Evolutionary conservation across 192 early-diverging fungal species (phyloP).

Genomic region (Podila clonocystis): DNA sequence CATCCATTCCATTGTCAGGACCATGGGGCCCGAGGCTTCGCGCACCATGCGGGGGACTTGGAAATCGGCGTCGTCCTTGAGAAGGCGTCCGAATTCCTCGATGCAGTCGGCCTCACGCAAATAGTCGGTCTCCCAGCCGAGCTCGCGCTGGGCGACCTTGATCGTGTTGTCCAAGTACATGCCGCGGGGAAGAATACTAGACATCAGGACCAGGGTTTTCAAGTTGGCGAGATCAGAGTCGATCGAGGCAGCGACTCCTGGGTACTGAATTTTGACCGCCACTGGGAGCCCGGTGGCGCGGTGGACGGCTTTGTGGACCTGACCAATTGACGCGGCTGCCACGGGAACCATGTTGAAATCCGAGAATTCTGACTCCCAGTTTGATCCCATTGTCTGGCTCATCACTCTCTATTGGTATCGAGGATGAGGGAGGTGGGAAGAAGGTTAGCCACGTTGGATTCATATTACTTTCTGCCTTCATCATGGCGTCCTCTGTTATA

Average conservation of each 20-base stretch:
- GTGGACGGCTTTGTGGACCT: slow-evolving; percentile 77
- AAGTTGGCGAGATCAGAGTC: slow-evolving; percentile 90
- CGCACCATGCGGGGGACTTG: slow-evolving; percentile 79
- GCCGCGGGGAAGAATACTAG: slow-evolving; percentile 88
- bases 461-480: not conserved
- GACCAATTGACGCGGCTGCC: slow-evolving; percentile 92
- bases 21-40: slow-evolving; percentile 74
- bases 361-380: slow-evolving; percentile 77
- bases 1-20: slow-evolving; percentile 85
- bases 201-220: slow-evolving; percentile 79
- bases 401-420: slow-evolving; percentile 63
- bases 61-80: slow-evolving; percentile 68
- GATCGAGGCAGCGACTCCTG: slow-evolving; percentile 90
- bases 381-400: slow-evolving; percentile 69
- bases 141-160: slow-evolving; percentile 86
- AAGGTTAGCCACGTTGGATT: not conserved
- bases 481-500: not conserved
- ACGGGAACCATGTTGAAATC: slow-evolving; percentile 85
- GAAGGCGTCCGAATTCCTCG: slow-evolving; percentile 69
- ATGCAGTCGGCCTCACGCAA: slow-evolving; percentile 84
- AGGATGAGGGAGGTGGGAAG: not conserved
- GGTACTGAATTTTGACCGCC: slow-evolving; percentile 97
- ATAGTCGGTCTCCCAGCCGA: slow-evolving; percentile 96
- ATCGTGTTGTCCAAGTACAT: slow-evolving; percentile 98
- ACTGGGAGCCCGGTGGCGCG: slow-evolving; percentile 59